A percentile compares a stretch with the other conserved stretches of the same genome.
These are phyloP conservation scores for Zygosaccharomyces pseudobailii DNA, from an alignment of 1,139 yeast genomes.

Conservation along the genomic window DNA sequence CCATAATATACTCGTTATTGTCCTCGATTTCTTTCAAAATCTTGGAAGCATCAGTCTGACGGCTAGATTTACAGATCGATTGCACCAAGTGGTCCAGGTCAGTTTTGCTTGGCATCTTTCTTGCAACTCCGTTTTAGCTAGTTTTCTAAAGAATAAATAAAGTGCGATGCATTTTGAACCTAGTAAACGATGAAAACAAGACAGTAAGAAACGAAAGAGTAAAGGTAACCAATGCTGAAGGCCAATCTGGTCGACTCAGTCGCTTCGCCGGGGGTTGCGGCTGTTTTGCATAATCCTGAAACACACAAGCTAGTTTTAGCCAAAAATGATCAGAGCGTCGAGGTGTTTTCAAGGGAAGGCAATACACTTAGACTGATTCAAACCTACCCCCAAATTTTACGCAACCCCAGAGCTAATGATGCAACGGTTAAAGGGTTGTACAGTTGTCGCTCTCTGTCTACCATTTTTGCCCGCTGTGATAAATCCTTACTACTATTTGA, in stretches of 20 bases:
- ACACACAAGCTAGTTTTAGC: slow-evolving; percentile 25
- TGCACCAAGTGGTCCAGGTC: slow-evolving; percentile 22
- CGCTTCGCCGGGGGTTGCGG: slow-evolving; percentile 19
- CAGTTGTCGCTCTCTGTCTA: slow-evolving; percentile 24
- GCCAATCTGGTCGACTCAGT: slow-evolving; percentile 18
- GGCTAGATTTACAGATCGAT: slow-evolving; percentile 18
- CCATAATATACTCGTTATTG: slow-evolving; percentile 26
- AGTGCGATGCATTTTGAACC: background rate
- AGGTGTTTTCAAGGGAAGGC: slow-evolving; percentile 25
- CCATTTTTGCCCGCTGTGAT: slow-evolving; percentile 29
- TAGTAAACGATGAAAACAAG: background rate
- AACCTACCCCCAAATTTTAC: slow-evolving; percentile 25
- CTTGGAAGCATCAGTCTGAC: slow-evolving; percentile 23
- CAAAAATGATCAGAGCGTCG: slow-evolving; percentile 27
- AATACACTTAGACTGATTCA: slow-evolving; percentile 23
- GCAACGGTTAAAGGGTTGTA: slow-evolving; percentile 17
- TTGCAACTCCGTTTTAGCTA: background rate
- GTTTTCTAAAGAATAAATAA: background rate
- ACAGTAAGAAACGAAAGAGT: background rate
- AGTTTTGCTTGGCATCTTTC: slow-evolving; percentile 6
- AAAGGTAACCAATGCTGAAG: slow-evolving; percentile 17
- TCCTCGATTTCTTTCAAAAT: slow-evolving; percentile 26
- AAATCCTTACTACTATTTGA: slow-evolving; percentile 26
- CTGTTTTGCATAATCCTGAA: slow-evolving; percentile 23
- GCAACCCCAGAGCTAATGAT: slow-evolving; percentile 15